A percentile compares a stretch with the other conserved stretches of the same genome.
These are phyloP conservation scores for Aspergillus flavus DNA, from an alignment of 2,329 filamentous ascomycete species.

Conservation along the genomic window DNA sequence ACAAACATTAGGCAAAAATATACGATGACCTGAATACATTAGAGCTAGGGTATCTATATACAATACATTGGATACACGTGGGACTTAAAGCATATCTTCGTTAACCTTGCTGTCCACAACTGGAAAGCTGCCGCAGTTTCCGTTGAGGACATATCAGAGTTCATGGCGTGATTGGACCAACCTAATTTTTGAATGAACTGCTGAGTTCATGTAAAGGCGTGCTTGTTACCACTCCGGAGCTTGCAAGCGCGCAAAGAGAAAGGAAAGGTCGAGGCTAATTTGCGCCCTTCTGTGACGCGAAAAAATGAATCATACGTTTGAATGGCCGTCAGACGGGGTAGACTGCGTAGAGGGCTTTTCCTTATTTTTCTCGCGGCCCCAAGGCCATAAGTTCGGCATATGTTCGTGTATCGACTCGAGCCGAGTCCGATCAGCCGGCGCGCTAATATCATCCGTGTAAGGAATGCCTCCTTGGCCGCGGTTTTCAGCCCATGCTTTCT, in stretches of 20 bases:
- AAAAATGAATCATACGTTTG: neutral
- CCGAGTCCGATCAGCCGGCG: slow-evolving; percentile 39
- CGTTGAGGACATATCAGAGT: neutral
- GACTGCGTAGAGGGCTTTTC: slow-evolving; percentile 29
- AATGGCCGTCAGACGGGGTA: slow-evolving; percentile 23
- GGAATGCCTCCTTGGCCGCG: slow-evolving; percentile 37
- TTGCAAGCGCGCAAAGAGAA: neutral
- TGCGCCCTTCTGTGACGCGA: neutral
- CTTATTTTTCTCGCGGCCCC: slow-evolving; percentile 24
- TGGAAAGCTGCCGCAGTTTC: neutral
- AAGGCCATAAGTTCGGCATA: slow-evolving; percentile 24
- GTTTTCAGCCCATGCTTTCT: slow-evolving; percentile 43
- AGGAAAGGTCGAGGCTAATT: neutral
- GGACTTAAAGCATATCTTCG: neutral
- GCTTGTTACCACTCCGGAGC: neutral
- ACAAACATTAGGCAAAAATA: neutral
- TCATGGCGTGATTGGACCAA: neutral
- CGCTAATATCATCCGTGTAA: slow-evolving; percentile 42
- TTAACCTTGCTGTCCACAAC: neutral
- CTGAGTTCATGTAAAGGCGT: neutral
- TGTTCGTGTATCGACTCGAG: slow-evolving; percentile 40
- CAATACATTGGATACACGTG: slow-evolving; percentile 10
- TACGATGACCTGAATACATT: neutral
- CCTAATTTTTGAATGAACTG: neutral
- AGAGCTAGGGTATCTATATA: slow-evolving; percentile 27